Base-by-base conservation (phyloP, 495 filamentous ascomycete species). In the Penicillium pancosmium region DNA sequence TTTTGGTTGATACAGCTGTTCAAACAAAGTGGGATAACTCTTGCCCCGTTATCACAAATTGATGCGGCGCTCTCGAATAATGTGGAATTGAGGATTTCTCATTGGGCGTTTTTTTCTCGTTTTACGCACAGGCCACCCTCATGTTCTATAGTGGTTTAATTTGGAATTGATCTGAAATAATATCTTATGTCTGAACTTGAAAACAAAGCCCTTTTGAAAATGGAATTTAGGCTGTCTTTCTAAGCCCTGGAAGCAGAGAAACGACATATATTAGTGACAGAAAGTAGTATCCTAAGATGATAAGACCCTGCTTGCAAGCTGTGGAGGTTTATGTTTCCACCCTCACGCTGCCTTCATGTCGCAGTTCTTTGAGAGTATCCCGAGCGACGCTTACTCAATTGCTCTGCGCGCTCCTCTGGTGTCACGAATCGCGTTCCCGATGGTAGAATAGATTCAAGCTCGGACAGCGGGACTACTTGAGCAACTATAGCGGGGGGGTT, bases 31-130 rank as follows among this genome's bases (percentile, higher is more conserved):
- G 68, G 68, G 68, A 73, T 54, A 58, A 64, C 23, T 62, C 54
- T 5, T 66, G 61, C 2, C 68, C 70, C 1, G 68, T 71, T 0
- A 71, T 73, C 40, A 64, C 70, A 16, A 72, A 72, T 43, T 70
- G 49, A 63, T 33, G 36, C 10, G 4, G 2, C n/a, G 36, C 9
- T 38, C 11, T 38, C 1, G 15, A 4, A n/a, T 38, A 4, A n/a
- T n/a, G 11, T 38, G 36, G 12, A 38, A 13, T 38, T n/a, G 36
- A n/a, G 27, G 6, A 31, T 9, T 31, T 8, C 27, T 9, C 27
- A 23, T 31, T 31, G 6, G 8, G 27, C 27, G 6, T 31, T 31
- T 6, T 8, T 31, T 9, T 31, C 27, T 31, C 27, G 8, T 31
- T 8, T 31, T 7, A 31, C 8, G 1, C 2, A 1, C 5, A 4